phyloP scores from a whole-genome alignment of 345 rosid species.

The Eutrema yunnanense region DNA sequence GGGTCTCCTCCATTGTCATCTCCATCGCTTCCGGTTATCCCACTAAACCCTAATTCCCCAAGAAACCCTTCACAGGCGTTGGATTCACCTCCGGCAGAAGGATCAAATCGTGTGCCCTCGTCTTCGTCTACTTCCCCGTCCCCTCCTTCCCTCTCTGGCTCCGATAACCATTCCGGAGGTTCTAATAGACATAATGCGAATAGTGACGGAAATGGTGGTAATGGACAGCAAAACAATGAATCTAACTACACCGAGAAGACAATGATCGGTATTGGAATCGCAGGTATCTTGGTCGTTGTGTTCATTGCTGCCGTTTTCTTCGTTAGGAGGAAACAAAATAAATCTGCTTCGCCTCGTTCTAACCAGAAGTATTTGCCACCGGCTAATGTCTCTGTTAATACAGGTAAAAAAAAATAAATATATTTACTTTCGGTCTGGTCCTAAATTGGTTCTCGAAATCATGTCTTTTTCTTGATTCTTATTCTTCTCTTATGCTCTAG shows the following conservation, averaged over 20 bases:
- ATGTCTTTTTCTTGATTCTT: not conserved
- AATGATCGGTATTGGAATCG: constrained; percentile 30
- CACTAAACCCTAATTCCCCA: constrained; percentile 4
- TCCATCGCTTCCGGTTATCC: not conserved
- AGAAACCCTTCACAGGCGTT: constrained; percentile 16
- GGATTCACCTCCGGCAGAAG: constrained; percentile 11
- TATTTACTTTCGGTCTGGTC: not conserved
- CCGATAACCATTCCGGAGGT: not conserved
- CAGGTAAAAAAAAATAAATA: constrained; percentile 29
- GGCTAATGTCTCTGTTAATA: constrained; percentile 31
- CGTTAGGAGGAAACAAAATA: constrained; percentile 32
- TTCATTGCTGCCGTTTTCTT: constrained; percentile 32
- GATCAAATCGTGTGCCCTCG: constrained; percentile 17
- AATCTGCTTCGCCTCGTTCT: constrained; percentile 15
- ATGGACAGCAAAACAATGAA: not conserved
- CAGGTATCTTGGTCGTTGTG: constrained; percentile 32
- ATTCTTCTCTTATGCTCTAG: not conserved
- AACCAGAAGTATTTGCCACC: constrained; percentile 34
- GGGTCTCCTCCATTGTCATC: constrained; percentile 10
- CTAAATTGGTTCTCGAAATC: constrained; percentile 8
- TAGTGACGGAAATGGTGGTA: not conserved
- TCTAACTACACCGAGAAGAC: constrained; percentile 21
- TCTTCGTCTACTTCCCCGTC: constrained; percentile 14
- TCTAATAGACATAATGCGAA: constrained; percentile 4
- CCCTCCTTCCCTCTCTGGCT: constrained; percentile 21